Evolutionary conservation across 805 yeast species (phyloP), one percentile per base, ranked within the genome.

Genomic region (Priceomyces medius): DNA sequence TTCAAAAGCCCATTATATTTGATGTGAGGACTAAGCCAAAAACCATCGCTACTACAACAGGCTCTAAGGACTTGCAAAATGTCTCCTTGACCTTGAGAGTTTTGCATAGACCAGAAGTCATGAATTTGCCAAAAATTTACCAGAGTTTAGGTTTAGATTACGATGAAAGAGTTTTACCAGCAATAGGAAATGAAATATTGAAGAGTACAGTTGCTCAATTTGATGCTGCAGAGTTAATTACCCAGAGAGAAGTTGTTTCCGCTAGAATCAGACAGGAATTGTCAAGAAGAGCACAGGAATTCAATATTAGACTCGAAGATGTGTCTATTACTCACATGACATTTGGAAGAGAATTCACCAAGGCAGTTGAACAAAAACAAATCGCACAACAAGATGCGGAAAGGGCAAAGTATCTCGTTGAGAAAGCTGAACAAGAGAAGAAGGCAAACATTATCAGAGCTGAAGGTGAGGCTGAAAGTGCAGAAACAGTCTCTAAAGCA

Each of bases 341-440:
- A 0, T 93, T 93, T 64, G 98, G 99, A 40, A 79, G 77, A 50
- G 99, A 93, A 61, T 93, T 93, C 73, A 93, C 99, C 41, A 90
- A 87, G 66, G 98, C 99, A 24, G 99, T 93, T 45, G 99, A 93
- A 71, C 96, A 88, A 71, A 93, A 93, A 64, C 98, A 93, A 69
- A 95, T 93, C 68, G 99, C 99, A 23, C 99, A 93, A 71, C 99
- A 93, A 69, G 99, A 93, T 61, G 98, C 99, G 18, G 98, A 93
- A 73, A 79, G 99, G 53, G 97, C 98, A 44, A 85, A 85, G 58
- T 93, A 80, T 60, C 73, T 88, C 40, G 97, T 93, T 42, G 97
- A 90, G 60, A 85, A 85, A 61, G 98, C 98, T 7, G 97, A 93
- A 66, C 99, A 93, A 71, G 98, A 91, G 66, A 81, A 96, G 61